Base-by-base conservation (phyloP, 1,139 yeast genomes). In the Protomyces pachydermus region DNA sequence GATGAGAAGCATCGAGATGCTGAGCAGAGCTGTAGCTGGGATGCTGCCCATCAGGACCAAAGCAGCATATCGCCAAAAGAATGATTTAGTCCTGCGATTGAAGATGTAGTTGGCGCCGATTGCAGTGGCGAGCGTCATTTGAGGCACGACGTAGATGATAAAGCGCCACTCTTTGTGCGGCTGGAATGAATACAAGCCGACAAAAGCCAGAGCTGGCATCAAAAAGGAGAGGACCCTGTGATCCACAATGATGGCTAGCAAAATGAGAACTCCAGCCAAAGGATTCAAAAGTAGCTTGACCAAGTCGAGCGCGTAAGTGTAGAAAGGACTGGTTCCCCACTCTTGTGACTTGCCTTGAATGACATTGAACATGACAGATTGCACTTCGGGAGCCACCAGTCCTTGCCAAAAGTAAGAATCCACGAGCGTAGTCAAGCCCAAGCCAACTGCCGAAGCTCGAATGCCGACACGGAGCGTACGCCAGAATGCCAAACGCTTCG, bases 151-250 rank as follows among this genome's bases (percentile, higher is more conserved):
- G 72, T 91, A 93, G 16, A 87, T 77, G 61, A 93, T 84, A 70
- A 91, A 93, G 70, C 98, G 81, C 96, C 96, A 90, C 77, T 93
- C 98, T 74, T 91, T 93, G 71, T 91, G 98, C 1, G 95, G 93
- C 73, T 88, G 95, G 64, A 86, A 74, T 0, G 97, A 91, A 81
- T 91, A 81, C 1, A 82, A 73, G 1, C 78, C 69, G 37, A 90
- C 80, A 72, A 78, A 91, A 10, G 83, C 61, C 2, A 67, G 42
- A 18, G 55, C 55, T 28, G 69, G 69, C 16, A 56, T 35, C 16
- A 52, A 25, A 12, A 68, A 23, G 16, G 52, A 23, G 56, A 39
- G 48, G 37, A 57, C 61, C 16, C 42, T 32, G 14, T 28, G 20
- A 32, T 67, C 62, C 35, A 32, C 42, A n/a, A 62, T 55, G 10